Evolutionary conservation across 768 basidiomycete genomes (phyloP), one percentile per base, ranked within the genome.

Genomic region (Trametopsis cervina): DNA sequence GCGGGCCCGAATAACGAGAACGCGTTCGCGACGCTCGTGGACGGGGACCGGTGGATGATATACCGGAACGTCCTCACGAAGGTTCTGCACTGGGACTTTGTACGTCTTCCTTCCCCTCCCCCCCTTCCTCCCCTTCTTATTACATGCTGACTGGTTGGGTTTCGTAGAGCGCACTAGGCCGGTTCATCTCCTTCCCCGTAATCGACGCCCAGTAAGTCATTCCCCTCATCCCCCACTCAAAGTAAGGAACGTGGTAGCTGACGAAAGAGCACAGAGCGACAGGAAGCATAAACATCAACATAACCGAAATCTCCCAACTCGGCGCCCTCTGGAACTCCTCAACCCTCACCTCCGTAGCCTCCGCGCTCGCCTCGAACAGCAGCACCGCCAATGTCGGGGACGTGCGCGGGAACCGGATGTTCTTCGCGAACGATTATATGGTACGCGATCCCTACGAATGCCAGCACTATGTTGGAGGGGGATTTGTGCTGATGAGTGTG

Each of bases 61-160:
- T 82, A 74, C 56, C 65, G 66, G 11, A 85, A 87, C 57, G 61
- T 68, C 9, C 42, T 72, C 22, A 83, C 83, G 1, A 64, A 70
- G 3, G 72, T 78, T 15, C 57, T 80, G 40, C 83, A 85, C 57
- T 88, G 82, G 81, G 85, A 88, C 56, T 78, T 83, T 57, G 83
- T 85, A 49, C 58, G 82, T 71, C 4, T 10, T n/a, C 35, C 9
- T 41, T 17, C 4, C 15, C 15, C 29, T 13, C 2, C 5, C 17
- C 12, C 13, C 21, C 9, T 29, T 7, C 11, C 29, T 7, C 39
- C 11, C 5, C 18, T 10, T 40, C 17, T 6, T 9, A 36, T 5
- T 10, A n/a, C 33, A 10, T 35, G 2, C 15, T 33, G 11, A 40
- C 40, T 54, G 15, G 40, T 50, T 2, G 47, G 23, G 37, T 21